Evolutionary conservation across 257 asterid genomes (phyloP), one percentile per base, ranked within the genome.

Genomic region (Scutellaria baicalensis): DNA sequence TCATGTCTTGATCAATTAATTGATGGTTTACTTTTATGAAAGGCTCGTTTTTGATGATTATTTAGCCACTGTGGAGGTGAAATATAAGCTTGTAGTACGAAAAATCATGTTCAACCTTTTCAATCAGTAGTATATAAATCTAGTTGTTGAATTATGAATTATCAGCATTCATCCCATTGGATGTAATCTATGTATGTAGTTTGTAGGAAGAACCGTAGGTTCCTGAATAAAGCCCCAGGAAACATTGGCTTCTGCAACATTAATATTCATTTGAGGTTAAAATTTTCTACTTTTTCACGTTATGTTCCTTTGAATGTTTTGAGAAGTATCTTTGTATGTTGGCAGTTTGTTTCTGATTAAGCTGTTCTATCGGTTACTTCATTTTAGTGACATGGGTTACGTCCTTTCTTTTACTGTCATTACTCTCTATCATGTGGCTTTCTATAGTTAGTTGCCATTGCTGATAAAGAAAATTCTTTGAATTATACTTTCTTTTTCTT

Each of bases 141-240:
- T 50, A 69, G 63, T 36, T 36, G 63, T 13, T 67, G 54, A 42
- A 68, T 65, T 42, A 69, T 45, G 59, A n/a, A 31, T 57, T 61
- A 21, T 69, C 59, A 38, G 31, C 60, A 61, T 47, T 31, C 36
- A 57, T 65, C 68, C 67, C 50, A 6, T 71, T 27, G 47, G 54
- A 33, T 78, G 72, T 64, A 70, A 52, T 69, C 43, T 23, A 33
- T 40, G 55, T 23, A 33, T 40, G 55, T 74, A n/a, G 74, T 52
- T 71, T 35, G 80, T 70, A 59, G 72, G 50, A 50, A 38, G 76
- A 66, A 76, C 49, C 44, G 11, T 40, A 38, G 80, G 60, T 48
- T 64, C 51, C 23, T 47, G 67, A 81, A 79, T 77, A 76, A 79
- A 70, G 44, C 58, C 64, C 64, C 69, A 33, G 70, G 51, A 72